Conservation (phyloP, 805 yeast genomes). For the fission yeast (Schizosaccharomyces pombe) region DNA sequence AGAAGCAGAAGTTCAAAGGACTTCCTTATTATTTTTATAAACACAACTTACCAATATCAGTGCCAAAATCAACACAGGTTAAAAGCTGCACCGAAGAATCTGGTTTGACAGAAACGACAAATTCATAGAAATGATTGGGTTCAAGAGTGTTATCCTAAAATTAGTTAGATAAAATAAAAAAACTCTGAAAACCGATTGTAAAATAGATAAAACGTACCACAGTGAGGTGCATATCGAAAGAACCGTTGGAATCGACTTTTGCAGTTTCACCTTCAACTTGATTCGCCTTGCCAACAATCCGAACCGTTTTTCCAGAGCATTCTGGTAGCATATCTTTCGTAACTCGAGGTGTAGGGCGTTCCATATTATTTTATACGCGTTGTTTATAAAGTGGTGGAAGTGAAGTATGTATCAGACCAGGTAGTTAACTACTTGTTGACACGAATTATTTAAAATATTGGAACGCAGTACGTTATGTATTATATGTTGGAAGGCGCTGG, state of each 20-base stretch:
- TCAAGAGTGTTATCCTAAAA: not conserved
- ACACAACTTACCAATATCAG: not conserved
- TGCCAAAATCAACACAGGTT: not conserved
- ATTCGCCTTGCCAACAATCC: not conserved
- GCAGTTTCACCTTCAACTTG: not conserved
- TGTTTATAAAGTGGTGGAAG: not conserved
- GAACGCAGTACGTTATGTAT: not conserved
- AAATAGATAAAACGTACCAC: not conserved
- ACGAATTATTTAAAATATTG: not conserved
- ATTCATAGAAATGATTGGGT: not conserved
- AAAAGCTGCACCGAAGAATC: not conserved
- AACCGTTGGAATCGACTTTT: not conserved
- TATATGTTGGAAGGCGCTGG: too few species aligned
- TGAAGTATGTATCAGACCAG: not conserved
- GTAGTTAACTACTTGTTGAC: too few species aligned
- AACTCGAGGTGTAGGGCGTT: constrained; percentile 1
- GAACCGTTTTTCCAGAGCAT: not conserved
- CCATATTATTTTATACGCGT: not conserved
- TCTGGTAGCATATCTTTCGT: not conserved
- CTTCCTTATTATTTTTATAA: not conserved
- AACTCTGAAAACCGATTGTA: too few species aligned
- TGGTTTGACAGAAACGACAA: not conserved
- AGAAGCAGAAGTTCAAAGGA: too few species aligned
- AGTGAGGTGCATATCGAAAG: not conserved
- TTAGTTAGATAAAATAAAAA: not conserved